These are phyloP conservation scores for Hippophae rhamnoides DNA, from an alignment of 306 rosid genomes.

Conservation along the genomic window DNA sequence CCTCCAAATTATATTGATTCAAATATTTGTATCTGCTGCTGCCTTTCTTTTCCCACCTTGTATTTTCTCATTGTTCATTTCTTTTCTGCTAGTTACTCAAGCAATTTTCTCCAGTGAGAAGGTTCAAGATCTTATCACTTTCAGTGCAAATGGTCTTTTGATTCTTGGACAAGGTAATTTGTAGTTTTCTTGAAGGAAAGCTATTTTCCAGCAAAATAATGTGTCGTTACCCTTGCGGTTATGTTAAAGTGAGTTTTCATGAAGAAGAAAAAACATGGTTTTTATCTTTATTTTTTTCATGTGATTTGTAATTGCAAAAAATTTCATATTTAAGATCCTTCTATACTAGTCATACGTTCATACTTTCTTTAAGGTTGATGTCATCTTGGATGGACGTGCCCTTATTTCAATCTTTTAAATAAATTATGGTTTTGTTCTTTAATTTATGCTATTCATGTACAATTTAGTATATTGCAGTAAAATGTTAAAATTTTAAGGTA, in stretches of 20 bases:
- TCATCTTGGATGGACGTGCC: too few relatives aligned
- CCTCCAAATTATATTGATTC: neutral
- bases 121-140: conserved; percentile 65
- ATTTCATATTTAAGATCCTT: too few relatives aligned
- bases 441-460: neutral
- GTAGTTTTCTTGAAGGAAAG: neutral
- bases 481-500: too few relatives aligned
- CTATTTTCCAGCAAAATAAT: neutral
- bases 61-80: neutral
- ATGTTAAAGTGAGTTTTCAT: neutral
- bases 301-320: too few relatives aligned
- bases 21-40: too few relatives aligned
- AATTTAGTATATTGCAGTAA: too few relatives aligned
- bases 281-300: too few relatives aligned
- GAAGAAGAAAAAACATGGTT: too few relatives aligned
- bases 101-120: conserved; percentile 64
- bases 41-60: neutral
- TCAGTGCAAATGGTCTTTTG: conserved; percentile 58
- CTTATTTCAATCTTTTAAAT: too few relatives aligned
- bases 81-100: conserved; percentile 41
- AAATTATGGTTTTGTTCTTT: too few relatives aligned
- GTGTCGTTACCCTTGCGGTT: neutral
- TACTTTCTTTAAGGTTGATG: too few relatives aligned
- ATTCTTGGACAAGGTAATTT: conserved; percentile 85
- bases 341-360: too few relatives aligned